Conservation (phyloP, 1,284 basidiomycete species). For the Cutaneotrichosporon mucoides region DNA sequence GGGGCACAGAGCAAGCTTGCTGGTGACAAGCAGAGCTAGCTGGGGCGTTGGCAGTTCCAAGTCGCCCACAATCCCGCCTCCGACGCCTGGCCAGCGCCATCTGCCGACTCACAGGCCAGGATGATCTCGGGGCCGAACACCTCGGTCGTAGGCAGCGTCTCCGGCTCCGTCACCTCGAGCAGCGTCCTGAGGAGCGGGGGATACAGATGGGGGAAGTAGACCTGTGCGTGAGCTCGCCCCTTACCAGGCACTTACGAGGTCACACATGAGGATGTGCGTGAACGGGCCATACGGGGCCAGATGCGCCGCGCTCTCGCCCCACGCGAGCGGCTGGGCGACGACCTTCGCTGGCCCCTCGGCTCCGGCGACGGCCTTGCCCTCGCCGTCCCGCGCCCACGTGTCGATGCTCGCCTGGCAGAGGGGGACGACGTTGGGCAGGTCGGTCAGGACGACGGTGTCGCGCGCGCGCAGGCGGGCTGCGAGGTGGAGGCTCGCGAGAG, state of each 20-base stretch:
- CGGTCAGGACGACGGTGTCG: conserved; percentile 38
- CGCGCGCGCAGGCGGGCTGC: conserved; percentile 22
- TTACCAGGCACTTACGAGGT: conserved; percentile 33
- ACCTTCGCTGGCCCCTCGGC: conserved; percentile 14
- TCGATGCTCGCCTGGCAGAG: conserved; percentile 34
- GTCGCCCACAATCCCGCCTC: too few relatives aligned
- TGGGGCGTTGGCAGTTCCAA: too few relatives aligned
- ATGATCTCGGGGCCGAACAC: conserved; percentile 42
- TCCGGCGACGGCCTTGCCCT: neutral
- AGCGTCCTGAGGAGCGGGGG: conserved; percentile 39
- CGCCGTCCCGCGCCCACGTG: conserved; percentile 13
- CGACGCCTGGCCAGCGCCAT: too few relatives aligned
- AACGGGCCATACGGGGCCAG: conserved; percentile 21
- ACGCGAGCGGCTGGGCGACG: conserved; percentile 30
- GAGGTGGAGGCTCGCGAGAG: conserved; percentile 40
- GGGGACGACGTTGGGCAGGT: conserved; percentile 42
- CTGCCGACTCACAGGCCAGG: conserved; percentile 36
- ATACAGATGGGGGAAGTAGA: conserved; percentile 47
- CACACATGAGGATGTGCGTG: conserved; percentile 45
- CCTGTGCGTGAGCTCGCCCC: conserved; percentile 21
- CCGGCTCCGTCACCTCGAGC: conserved; percentile 38
- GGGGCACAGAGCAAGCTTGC: too few relatives aligned
- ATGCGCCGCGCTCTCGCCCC: conserved; percentile 30
- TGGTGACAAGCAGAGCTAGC: too few relatives aligned
- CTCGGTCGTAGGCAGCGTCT: conserved; percentile 8